Base-by-base conservation (phyloP, 371 early-diverging fungal genomes). In the Basidiobolus meristosporus region DNA sequence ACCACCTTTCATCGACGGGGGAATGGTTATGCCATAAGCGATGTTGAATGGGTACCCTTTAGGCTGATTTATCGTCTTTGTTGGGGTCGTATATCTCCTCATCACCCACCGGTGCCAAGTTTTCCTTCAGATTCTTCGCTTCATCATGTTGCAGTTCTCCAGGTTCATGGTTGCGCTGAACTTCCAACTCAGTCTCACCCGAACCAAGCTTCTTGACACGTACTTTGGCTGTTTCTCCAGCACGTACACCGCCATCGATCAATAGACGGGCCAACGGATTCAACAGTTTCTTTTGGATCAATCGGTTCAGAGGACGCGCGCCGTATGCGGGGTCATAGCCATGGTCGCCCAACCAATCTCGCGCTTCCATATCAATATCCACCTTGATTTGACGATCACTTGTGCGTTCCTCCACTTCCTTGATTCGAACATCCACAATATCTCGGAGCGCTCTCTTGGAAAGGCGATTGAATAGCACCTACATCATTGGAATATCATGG, bases 241-340 rank as follows among this genome's bases (percentile, higher is more conserved):
- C 35, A 16, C 44, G 39, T 14, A 44, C 28, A 28, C 37, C 36
- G 30, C 51, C 51, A 20, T 46, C 42, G 32, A 87, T 68, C 19
- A 89, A 61, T 26, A 68, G 50, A 51, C 69, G 68, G 11, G 86
- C 83, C 45, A 89, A 54, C 28, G 84, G 84, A 45, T 84, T 85
- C 43, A 89, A 56, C 14, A 87, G 35, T 35, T 68, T 55, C 53
- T 82, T 77, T 46, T 84, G 82, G 29, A 89, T 76, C 30, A 86
- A 62, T 18, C 90, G 70, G 48, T 87, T 84, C 3, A 45, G 40
- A 19, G 45, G 45, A 20, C 45, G 45, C 10, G 45, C 45, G 51
- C 92, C 96, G 57, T 83, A 91, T 5, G 72, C 65, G 3, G 86
- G 82, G 51, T 81, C 81, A 54, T 85, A 85, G 7, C 86, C 80